phyloP scores from a whole-genome alignment of 208 protist species.

The Trypanosoma platydactyli region DNA sequence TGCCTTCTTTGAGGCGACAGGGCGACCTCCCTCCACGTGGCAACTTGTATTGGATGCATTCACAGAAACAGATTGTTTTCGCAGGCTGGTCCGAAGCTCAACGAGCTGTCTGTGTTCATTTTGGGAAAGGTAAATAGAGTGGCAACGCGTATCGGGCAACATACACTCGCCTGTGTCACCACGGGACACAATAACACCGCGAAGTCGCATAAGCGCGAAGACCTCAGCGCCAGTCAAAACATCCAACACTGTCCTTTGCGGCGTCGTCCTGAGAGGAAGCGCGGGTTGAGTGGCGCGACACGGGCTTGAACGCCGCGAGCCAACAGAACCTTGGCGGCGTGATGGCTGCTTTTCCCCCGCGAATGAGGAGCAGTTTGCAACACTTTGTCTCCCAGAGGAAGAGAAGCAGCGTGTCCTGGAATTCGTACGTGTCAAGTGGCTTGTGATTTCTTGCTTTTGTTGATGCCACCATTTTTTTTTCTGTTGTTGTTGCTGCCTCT shows the following conservation, averaged over 20 bases:
- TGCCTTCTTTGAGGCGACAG: background rate
- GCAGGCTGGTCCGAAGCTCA: conserved; percentile 46
- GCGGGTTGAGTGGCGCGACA: background rate
- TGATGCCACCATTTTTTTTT: too few species aligned
- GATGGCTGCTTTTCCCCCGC: background rate
- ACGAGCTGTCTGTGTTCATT: conserved; percentile 67
- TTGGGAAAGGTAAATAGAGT: conserved; percentile 63
- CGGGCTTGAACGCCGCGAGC: background rate
- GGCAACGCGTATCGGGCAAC: conserved; percentile 44
- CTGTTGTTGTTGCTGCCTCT: background rate
- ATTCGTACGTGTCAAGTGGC: background rate
- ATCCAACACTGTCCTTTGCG: conserved; percentile 44
- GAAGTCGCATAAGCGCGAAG: conserved; percentile 72
- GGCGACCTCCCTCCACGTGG: background rate
- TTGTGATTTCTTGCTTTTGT: too few species aligned
- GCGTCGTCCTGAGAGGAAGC: conserved; percentile 27
- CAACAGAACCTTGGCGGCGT: background rate
- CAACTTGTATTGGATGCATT: background rate
- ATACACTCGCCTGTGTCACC: conserved; percentile 59
- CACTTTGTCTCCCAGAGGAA: background rate
- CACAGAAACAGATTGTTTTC: background rate
- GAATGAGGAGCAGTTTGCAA: background rate
- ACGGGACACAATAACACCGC: conserved; percentile 67
- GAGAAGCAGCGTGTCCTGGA: background rate
- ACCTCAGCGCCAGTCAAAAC: conserved; percentile 70